Evolutionary conservation across 1,139 yeast genomes (phyloP).

Genomic region (Scheffersomyces insectosa): DNA sequence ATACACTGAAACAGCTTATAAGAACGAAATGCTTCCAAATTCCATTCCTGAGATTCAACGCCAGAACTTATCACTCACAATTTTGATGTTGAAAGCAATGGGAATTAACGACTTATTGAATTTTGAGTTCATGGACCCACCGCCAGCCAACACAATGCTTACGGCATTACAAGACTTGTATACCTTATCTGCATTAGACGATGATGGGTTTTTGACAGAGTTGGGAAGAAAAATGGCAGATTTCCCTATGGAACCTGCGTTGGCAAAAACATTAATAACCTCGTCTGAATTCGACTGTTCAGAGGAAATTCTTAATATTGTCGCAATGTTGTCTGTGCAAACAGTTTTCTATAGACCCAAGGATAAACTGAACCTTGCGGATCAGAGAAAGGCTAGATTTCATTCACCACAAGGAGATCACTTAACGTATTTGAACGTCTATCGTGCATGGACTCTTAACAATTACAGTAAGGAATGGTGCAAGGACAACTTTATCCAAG

Average conservation of each 20-base stretch:
- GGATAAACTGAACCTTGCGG: conserved; percentile 74
- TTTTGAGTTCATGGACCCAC: conserved; percentile 96
- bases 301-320: conserved; percentile 79
- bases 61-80: conserved; percentile 81
- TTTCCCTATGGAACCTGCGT: conserved; percentile 93
- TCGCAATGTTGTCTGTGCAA: conserved; percentile 91
- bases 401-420: conserved; percentile 86
- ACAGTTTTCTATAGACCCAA: conserved; percentile 83
- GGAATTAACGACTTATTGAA: conserved; percentile 79
- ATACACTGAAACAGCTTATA: conserved; percentile 68
- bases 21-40: conserved; percentile 78
- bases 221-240: conserved; percentile 86
- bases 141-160: conserved; percentile 72
- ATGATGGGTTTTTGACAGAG: conserved; percentile 69
- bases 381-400: conserved; percentile 71
- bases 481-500: conserved; percentile 76
- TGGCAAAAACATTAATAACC: conserved; percentile 77
- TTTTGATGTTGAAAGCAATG: conserved; percentile 91
- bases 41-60: conserved; percentile 93
- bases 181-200: conserved; percentile 80
- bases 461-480: conserved; percentile 77
- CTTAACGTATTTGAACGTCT: conserved; percentile 79
- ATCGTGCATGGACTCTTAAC: conserved; percentile 70
- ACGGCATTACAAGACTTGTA: conserved; percentile 83
- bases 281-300: conserved; percentile 77